Evolutionary conservation across 179 eudicot genomes (phyloP), one percentile per base, ranked within the genome.

Genomic region (Beta macrorhiza): DNA sequence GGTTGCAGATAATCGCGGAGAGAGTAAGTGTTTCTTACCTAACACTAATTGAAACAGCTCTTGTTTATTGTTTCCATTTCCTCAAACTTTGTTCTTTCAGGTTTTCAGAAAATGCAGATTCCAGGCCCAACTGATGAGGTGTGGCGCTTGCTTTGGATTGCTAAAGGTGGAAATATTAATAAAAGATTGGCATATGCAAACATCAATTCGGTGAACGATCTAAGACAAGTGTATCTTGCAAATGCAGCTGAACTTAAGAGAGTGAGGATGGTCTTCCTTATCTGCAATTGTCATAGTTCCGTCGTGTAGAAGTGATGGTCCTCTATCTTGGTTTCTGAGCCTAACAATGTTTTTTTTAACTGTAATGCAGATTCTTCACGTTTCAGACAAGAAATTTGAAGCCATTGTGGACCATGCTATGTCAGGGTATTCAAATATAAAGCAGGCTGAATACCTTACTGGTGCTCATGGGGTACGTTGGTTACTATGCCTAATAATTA

Each of bases 1-100:
- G 64, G 84, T 82, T 77, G 78, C 72, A 72, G 84, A 78, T 22
- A 49, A 70, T 51, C 84, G 84, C 15, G 20, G 29, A 32, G 32
- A 45, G 16, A 19, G 84, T 82, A 53, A 78, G 78, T 78, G 22
- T 25, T 59, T 69, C 16, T 69, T 37, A 13, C 58, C 65, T 37
- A 0, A 8, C 32, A 7, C 37, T 37, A 20, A 44, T 15, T 58
- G 9, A 49, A 49, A 16, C 6, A 58, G 15, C 19, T 16, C 1
- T 7, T 3, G 0, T 3, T 58, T 58, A 9, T 0, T 58, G 6
- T 58, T 58, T 58, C n/a, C 2, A 58, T 58, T 58, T 58, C 20
- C n/a, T 58, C 19, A 58, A 58, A 58, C 62, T 58, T 14, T 14
- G 62, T 49, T 49, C 15, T 2, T 16, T 15, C 14, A 58, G 62